Evolutionary conservation across 257 asterid genomes (phyloP), one percentile per base, ranked within the genome.

Genomic region (Fraxinus cuspidata): DNA sequence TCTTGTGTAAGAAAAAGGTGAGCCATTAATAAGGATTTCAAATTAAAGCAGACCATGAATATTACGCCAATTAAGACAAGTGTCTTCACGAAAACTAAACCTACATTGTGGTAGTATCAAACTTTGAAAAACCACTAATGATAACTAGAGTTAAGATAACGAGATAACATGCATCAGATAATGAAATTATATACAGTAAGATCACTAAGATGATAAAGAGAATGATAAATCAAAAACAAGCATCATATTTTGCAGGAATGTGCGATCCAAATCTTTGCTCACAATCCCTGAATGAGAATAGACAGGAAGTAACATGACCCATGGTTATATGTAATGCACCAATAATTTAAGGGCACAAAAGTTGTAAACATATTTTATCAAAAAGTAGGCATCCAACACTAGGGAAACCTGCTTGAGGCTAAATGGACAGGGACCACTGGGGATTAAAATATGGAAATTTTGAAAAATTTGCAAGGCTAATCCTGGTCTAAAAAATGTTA

Each of bases 1-100:
- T 42, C 31, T 79, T 76, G 18, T 34, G 42, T 2, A 71, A 64
- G 83, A 23, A 70, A 71, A 66, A 71, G 31, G 28, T 58, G 65
- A 34, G 79, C 29, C 75, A 47, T 51, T 68, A 72, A 75, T 49
- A 40, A 31, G 71, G 71, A 75, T 71, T 53, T 79, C 38, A 56
- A 64, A 40, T 53, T 18, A 72, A 78, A 51, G 18, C n/a, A 5
- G 28, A 15, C 74, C 19, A 71, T 40, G 51, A 70, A 53, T 15
- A n/a, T 35, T 19, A 35, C 27, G 25, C 25, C 63, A 23, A 28
- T 74, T 34, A 66, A 72, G 28, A 79, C 74, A 3, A 70, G 69
- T 51, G 27, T 31, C 67, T 35, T 71, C 68, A 47, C 12, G 31
- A 74, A 34, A 51, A 60, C 35, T 64, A 77, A 12, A 58, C 73